Evolutionary conservation across 257 asterid species (phyloP).

Genomic region (Solanum tarijense): DNA sequence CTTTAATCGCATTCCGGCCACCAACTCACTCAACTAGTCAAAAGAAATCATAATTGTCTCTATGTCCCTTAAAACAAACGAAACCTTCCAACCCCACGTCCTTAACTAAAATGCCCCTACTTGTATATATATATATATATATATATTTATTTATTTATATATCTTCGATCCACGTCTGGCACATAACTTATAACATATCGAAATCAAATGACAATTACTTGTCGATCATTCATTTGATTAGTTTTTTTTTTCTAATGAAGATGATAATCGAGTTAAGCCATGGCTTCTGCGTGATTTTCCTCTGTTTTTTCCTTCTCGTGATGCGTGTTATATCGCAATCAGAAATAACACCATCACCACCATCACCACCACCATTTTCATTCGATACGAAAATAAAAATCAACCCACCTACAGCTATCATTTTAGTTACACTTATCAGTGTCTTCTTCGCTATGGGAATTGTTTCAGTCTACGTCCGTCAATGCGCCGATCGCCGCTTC

Average conservation of each 20-base stretch:
- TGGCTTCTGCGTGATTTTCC: neutral
- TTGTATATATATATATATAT: neutral
- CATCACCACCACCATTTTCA: neutral
- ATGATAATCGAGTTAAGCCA: neutral
- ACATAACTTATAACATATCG: neutral
- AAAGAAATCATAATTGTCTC: neutral
- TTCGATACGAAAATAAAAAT: neutral
- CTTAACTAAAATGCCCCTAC: neutral
- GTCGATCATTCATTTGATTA: neutral
- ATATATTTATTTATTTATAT: neutral
- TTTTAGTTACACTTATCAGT: constrained; percentile 11
- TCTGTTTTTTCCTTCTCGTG: neutral
- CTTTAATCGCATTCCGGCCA: neutral
- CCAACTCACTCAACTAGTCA: neutral
- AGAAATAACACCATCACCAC: neutral
- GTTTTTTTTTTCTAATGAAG: neutral
- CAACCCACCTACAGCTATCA: constrained; percentile 3
- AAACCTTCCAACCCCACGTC: neutral
- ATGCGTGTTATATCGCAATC: neutral
- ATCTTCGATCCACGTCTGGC: neutral
- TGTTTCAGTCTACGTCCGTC: constrained; percentile 16
- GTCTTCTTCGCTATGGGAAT: constrained; percentile 14
- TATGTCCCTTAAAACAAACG: neutral
- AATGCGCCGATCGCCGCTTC: constrained; percentile 6
- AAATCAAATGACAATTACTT: neutral